A percentile compares a stretch with the other conserved stretches of the same genome.
Evolutionary conservation across 164 flowering plant genomes (phyloP).

Genomic region (Akebia trifoliata): DNA sequence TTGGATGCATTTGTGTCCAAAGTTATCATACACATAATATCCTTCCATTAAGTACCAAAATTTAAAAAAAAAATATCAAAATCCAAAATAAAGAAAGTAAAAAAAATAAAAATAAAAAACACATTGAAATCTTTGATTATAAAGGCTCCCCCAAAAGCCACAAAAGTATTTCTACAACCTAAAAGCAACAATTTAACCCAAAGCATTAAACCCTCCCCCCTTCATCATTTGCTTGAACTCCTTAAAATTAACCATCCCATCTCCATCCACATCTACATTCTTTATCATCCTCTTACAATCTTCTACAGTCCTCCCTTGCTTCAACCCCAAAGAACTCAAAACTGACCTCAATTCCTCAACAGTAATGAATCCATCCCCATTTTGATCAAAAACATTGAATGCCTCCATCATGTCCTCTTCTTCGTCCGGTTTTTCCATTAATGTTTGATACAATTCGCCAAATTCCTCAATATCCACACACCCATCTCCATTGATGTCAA

Average conservation of each 20-base stretch:
- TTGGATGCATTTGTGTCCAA: too few relatives aligned
- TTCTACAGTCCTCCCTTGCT: constrained; percentile 42
- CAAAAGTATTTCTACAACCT: constrained; percentile 1
- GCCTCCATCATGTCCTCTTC: constrained; percentile 60
- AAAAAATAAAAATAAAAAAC: too few relatives aligned
- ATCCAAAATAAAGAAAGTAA: too few relatives aligned
- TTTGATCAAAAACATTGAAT: constrained; percentile 55
- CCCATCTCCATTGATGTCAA: constrained; percentile 53
- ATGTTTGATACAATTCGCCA: constrained; percentile 31
- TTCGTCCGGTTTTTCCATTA: constrained; percentile 45
- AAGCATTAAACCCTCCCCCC: constrained; percentile 37
- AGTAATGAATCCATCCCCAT: constrained; percentile 56
- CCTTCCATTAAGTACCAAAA: too few relatives aligned
- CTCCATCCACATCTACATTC: constrained; percentile 56
- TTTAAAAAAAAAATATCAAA: too few relatives aligned
- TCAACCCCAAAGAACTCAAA: constrained; percentile 41
- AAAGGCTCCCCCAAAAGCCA: not conserved
- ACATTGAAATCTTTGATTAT: too few relatives aligned
- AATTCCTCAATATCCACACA: constrained; percentile 54
- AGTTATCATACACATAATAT: too few relatives aligned
- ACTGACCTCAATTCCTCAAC: constrained; percentile 50
- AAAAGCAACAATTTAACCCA: constrained; percentile 9
- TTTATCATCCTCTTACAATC: constrained; percentile 51
- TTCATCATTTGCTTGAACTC: constrained; percentile 61
- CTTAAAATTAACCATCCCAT: constrained; percentile 45